Conservation (phyloP, 768 basidiomycete genomes). For the Phylloporus sp. region DNA sequence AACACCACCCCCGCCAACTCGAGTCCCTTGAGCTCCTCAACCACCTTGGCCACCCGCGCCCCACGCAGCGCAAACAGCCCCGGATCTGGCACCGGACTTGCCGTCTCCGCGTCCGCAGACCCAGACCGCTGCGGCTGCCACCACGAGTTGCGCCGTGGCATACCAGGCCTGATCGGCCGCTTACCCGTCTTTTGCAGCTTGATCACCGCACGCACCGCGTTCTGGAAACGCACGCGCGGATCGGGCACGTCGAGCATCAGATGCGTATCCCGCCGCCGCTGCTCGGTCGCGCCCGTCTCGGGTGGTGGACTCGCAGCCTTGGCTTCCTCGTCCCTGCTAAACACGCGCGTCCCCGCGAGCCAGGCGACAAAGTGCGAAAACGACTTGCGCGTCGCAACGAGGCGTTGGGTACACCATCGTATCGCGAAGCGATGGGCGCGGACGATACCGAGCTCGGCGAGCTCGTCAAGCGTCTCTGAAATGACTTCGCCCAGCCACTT, state of each 20-base stretch:
- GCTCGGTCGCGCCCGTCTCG: neutral
- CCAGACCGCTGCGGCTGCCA: slow-evolving; percentile 23
- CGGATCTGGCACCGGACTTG: slow-evolving; percentile 18
- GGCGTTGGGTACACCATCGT: slow-evolving; percentile 19
- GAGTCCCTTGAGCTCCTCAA: slow-evolving; percentile 40
- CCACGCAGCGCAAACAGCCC: slow-evolving; percentile 29
- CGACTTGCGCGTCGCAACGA: slow-evolving; percentile 5
- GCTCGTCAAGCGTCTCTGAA: slow-evolving; percentile 19
- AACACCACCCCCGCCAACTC: slow-evolving; percentile 35
- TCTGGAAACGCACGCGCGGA: slow-evolving; percentile 35
- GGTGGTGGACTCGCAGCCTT: neutral
- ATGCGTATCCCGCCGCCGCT: slow-evolving; percentile 3
- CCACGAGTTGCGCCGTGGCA: slow-evolving; percentile 27
- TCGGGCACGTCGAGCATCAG: slow-evolving; percentile 19
- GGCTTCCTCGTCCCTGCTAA: neutral
- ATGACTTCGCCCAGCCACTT: slow-evolving; percentile 44
- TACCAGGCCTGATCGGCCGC: slow-evolving; percentile 17
- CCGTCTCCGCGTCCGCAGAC: neutral
- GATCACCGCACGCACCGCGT: slow-evolving; percentile 41
- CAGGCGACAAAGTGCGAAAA: slow-evolving; percentile 11
- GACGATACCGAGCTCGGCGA: slow-evolving; percentile 20
- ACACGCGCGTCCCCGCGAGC: slow-evolving; percentile 7
- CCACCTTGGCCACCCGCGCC: slow-evolving; percentile 36
- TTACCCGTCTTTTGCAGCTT: slow-evolving; percentile 35
- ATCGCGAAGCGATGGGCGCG: slow-evolving; percentile 22